phyloP scores from a whole-genome alignment of 2,329 filamentous ascomycete genomes.

The Neocucurbitaria cava region DNA sequence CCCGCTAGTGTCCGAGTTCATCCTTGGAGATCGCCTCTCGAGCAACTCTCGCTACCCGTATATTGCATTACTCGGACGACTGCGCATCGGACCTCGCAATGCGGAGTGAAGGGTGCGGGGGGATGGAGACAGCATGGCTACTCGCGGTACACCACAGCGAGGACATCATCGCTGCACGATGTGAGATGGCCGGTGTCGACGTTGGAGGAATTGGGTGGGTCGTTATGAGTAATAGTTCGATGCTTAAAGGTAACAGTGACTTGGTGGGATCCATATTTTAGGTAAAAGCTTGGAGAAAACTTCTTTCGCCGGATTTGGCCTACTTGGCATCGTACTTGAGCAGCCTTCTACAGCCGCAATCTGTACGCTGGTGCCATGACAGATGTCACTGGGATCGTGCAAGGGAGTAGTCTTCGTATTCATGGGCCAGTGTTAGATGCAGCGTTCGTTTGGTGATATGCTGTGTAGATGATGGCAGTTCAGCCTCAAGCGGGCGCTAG shows the following conservation, averaged over 20 bases:
- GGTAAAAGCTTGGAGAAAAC: slow-evolving; percentile 40
- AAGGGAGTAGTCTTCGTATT: slow-evolving; percentile 1
- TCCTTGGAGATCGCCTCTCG: slow-evolving; percentile 26
- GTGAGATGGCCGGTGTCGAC: slow-evolving; percentile 14
- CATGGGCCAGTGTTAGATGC: not conserved
- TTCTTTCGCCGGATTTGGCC: slow-evolving; percentile 23
- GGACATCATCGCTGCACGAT: slow-evolving; percentile 11
- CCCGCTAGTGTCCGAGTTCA: slow-evolving; percentile 33
- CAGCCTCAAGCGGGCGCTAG: not conserved
- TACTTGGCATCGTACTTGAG: slow-evolving; percentile 26
- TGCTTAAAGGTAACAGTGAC: slow-evolving; percentile 26
- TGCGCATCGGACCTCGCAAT: slow-evolving; percentile 14
- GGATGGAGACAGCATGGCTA: slow-evolving; percentile 23
- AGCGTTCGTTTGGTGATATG: not conserved
- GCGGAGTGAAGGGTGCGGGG: slow-evolving; percentile 37
- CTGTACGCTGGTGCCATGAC: slow-evolving; percentile 15
- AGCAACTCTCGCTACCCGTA: too few species aligned
- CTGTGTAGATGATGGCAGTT: not conserved
- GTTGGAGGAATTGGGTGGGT: slow-evolving; percentile 34
- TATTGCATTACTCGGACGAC: slow-evolving; percentile 10
- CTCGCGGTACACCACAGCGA: slow-evolving; percentile 19
- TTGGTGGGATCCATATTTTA: slow-evolving; percentile 37
- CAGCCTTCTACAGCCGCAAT: slow-evolving; percentile 20
- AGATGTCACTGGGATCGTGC: slow-evolving; percentile 1
- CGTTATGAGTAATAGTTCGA: slow-evolving; percentile 37